Percentiles rank a stretch among this genome's conserved stretches.
Evolutionary conservation across 1,139 yeast species (phyloP).

Genomic region (Pichia sp.): DNA sequence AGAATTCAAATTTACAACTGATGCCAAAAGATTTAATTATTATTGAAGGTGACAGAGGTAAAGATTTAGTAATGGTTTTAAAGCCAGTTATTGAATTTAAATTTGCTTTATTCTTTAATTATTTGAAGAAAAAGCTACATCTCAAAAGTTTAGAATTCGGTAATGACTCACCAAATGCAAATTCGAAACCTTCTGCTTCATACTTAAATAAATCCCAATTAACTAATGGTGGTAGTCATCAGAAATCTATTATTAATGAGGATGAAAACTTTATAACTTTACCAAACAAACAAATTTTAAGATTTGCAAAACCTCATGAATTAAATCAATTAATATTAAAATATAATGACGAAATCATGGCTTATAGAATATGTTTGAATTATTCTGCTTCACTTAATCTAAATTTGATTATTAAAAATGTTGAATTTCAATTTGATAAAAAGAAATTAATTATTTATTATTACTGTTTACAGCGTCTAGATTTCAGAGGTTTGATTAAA

Average conservation of each 20-base stretch:
- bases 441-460: conserved; percentile 90
- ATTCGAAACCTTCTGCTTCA: conserved; percentile 24
- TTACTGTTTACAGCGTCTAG: conserved; percentile 75
- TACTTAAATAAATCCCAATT: conserved; percentile 31
- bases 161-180: conserved; percentile 26
- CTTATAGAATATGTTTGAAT: conserved; percentile 57
- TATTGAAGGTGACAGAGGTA: conserved; percentile 94
- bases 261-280: conserved; percentile 32
- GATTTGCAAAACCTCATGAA: conserved; percentile 63
- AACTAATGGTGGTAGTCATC: conserved; percentile 18
- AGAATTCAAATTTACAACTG: conserved; percentile 52
- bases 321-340: conserved; percentile 55
- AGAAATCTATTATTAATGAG: conserved; percentile 31
- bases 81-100: conserved; percentile 63
- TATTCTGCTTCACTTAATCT: conserved; percentile 36
- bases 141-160: conserved; percentile 65
- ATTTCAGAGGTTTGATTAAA: conserved; percentile 84
- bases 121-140: conserved; percentile 70
- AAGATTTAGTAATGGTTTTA: conserved; percentile 77
- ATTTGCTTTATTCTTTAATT: conserved; percentile 75
- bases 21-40: conserved; percentile 74
- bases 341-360: conserved; percentile 66
- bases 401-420: conserved; percentile 38
- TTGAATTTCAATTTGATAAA: conserved; percentile 94
- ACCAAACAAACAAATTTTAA: conserved; percentile 60